Evolutionary conservation across 805 yeast species (phyloP), one percentile per base, ranked within the genome.

Genomic region (Saitoella complicata): DNA sequence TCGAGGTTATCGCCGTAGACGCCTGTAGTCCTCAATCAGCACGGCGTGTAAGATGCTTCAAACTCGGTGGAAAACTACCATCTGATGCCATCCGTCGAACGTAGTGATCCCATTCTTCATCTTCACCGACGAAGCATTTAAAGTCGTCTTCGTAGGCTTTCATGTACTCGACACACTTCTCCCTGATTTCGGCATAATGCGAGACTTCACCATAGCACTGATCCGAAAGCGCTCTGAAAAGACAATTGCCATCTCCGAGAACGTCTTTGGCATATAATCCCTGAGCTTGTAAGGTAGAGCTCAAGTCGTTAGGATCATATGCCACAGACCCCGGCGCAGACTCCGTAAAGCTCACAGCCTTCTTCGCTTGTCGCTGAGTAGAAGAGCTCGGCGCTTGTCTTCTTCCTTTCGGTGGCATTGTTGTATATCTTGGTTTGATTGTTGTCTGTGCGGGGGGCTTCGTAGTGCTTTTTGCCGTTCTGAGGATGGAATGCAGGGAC

Each of bases 1-100:
- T 65, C 70, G 13, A 61, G 54, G 45, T 65, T 65, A 31, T 67
- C 69, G 3, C 69, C 69, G 39, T 63, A 65, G 0, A 61, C 62
- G 4, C 65, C 21, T 21, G 21, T 21, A 4, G 10, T 33, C 36
- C 36, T 33, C 11, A 9, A 33, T 10, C 36, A 33, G 11, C 10
- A 33, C 2, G 4, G 10, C 36, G 4, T 3, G 11, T 11, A 33
- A 10, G 2, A 11, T 4, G 11, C 10, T 33, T 33, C 10, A 33
- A 33, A 33, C 11, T 33, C 36, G 3, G 36, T 33, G 36, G 36
- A 33, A 8, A 33, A 10, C 11, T 33, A 33, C 36, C 66, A 39
- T 64, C 66, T 39, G 56, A 57, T 33, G 59, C 53, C 61, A 65
- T 58, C 4, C 63, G 55, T 4, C 47, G 43, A 5, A 61, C 37